Evolutionary conservation across 495 filamentous ascomycete genomes (phyloP), one percentile per base, ranked within the genome.

Genomic region (Aspergillus nanangensis): DNA sequence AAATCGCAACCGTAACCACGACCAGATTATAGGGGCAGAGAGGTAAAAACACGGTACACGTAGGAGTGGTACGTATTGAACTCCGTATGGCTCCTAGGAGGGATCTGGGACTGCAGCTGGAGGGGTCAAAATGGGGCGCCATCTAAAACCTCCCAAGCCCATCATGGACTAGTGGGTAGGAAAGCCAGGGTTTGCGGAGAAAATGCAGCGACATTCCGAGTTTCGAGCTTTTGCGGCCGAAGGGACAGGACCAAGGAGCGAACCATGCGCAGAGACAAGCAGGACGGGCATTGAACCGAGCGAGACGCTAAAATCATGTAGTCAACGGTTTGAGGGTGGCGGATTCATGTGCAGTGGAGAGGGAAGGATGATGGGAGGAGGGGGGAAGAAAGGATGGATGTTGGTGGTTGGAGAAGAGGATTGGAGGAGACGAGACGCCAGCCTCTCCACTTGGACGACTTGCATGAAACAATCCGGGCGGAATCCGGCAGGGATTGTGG

Each of bases 391-490:
- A n/a, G n/a, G n/a, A n/a, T n/a, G n/a, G n/a, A n/a, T n/a, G n/a
- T n/a, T 10, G 15, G 8, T 36, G 13, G 20, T 36, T 36, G 27
- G 15, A 29, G 27, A 47, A 11, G 14, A n/a, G n/a, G 19, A 22
- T 17, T 38, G 24, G 47, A 48, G 31, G 27, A 44, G 47, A 22
- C 36, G 38, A 44, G 21, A 20, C 29, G 41, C 27, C 39, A 15
- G 22, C 17, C 10, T n/a, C 49, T 57, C 55, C 55, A 57, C 55
- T 36, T 15, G 13, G 18, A 48, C 40, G 38, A 45, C 43, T 36
- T 55, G 50, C 49, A 54, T 61, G 61, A 64, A 64, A 62, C 56
- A 53, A n/a, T 25, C 44, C 40, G 44, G 41, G 54, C 55, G 47
- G 35, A 41, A 50, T 47, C 43, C 44, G 46, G 37, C 43, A 48